Conservation (phyloP, 441 rosid species). For the Populus trichocarpa region DNA sequence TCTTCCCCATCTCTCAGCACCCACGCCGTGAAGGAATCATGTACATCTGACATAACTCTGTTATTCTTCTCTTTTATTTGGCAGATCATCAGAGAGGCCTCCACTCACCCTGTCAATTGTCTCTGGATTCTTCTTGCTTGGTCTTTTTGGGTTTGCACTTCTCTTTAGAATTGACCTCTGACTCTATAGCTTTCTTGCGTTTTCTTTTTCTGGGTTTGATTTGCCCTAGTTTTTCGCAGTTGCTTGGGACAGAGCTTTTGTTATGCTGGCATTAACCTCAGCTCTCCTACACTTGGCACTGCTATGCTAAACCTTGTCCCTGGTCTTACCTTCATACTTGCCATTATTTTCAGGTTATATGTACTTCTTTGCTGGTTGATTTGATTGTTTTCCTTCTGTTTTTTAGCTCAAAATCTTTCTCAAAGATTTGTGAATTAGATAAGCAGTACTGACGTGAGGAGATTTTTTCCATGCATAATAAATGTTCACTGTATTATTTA, state of each 20-base stretch:
- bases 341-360: slow-evolving; percentile 38
- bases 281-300: slow-evolving; percentile 42
- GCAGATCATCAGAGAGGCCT: slow-evolving; percentile 26
- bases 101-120: background rate
- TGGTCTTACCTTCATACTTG: slow-evolving; percentile 45
- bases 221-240: background rate
- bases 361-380: background rate
- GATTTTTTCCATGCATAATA: no score
- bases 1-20: background rate
- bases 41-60: no score
- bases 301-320: slow-evolving; percentile 39
- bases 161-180: background rate
- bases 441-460: no score
- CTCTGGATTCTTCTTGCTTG: background rate
- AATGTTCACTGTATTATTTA: no score
- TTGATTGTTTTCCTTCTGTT: no score
- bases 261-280: slow-evolving; percentile 30
- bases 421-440: no score
- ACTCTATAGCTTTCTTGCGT: slow-evolving; percentile 10
- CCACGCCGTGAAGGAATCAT: background rate
- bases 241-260: slow-evolving; percentile 25
- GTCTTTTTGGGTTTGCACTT: background rate
- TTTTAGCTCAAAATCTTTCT: no score
- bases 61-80: background rate
- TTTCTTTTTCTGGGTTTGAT: background rate